Conservation (phyloP, 495 filamentous ascomycete genomes). For the Tuber indicum region DNA sequence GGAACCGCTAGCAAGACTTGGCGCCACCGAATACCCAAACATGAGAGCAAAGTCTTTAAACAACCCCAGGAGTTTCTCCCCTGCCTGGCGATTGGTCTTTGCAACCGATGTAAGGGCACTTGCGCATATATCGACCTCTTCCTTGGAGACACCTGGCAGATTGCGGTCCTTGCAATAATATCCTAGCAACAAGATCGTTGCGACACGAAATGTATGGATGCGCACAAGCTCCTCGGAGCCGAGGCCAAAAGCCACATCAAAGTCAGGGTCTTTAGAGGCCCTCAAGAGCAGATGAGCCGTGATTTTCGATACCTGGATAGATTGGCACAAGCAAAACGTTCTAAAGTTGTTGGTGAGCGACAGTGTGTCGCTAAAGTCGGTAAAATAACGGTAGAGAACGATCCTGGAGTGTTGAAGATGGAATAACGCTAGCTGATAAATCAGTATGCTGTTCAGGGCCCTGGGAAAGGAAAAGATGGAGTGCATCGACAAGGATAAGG, state of each 20-base stretch:
- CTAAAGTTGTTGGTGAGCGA: slow-evolving; percentile 28
- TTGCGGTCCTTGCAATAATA: slow-evolving; percentile 35
- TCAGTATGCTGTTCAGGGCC: slow-evolving; percentile 11
- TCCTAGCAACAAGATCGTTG: slow-evolving; percentile 40
- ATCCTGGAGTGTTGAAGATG: slow-evolving; percentile 40
- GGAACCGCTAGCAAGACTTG: neutral
- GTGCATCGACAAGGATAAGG: neutral
- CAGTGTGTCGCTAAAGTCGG: slow-evolving; percentile 26
- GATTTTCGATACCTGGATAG: slow-evolving; percentile 37
- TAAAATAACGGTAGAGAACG: slow-evolving; percentile 41
- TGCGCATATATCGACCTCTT: slow-evolving; percentile 37
- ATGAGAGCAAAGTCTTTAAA: slow-evolving; percentile 39
- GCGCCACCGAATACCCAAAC: slow-evolving; percentile 38
- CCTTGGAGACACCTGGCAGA: slow-evolving; percentile 27
- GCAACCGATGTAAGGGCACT: slow-evolving; percentile 33
- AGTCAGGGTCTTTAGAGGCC: slow-evolving; percentile 25
- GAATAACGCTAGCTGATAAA: slow-evolving; percentile 29
- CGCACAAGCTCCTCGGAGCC: slow-evolving; percentile 36
- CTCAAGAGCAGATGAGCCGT: slow-evolving; percentile 38
- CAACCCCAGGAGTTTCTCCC: slow-evolving; percentile 33
- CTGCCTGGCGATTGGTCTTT: slow-evolving; percentile 20
- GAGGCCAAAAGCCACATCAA: slow-evolving; percentile 33
- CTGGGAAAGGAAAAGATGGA: neutral
- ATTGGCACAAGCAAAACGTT: slow-evolving; percentile 38
- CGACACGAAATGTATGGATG: slow-evolving; percentile 40